Percentiles rank a stretch among this genome's conserved stretches.
phyloP scores from a whole-genome alignment of 1,139 yeast species.

The Magnusiomyces clavatus region DNA sequence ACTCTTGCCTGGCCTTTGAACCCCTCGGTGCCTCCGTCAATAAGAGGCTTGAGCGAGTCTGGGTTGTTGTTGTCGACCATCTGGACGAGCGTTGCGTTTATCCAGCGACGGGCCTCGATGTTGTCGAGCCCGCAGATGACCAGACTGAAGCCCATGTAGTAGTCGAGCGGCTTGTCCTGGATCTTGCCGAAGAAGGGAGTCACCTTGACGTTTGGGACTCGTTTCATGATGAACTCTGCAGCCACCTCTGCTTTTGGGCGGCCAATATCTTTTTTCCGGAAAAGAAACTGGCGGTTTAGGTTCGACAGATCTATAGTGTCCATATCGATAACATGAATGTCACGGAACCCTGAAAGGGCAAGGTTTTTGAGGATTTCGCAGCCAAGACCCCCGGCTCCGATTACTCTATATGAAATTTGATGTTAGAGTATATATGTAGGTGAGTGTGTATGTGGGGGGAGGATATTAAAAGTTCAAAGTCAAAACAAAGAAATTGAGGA shows the following conservation, averaged over 20 bases:
- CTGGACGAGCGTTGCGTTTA: slow-evolving; percentile 64
- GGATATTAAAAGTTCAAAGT: too few species aligned
- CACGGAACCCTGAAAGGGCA: slow-evolving; percentile 65
- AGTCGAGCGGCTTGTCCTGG: slow-evolving; percentile 60
- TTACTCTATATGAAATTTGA: slow-evolving; percentile 29
- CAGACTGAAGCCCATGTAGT: slow-evolving; percentile 60
- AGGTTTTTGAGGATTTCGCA: slow-evolving; percentile 86
- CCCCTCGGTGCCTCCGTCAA: slow-evolving; percentile 97
- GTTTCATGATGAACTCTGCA: slow-evolving; percentile 46
- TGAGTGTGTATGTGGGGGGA: too few species aligned
- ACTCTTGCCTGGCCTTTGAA: slow-evolving; percentile 88
- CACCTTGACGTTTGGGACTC: slow-evolving; percentile 44
- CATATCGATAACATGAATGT: slow-evolving; percentile 85
- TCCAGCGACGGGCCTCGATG: slow-evolving; percentile 88
- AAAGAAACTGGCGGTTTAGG: slow-evolving; percentile 82
- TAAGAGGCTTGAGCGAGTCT: slow-evolving; percentile 61
- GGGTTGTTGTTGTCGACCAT: slow-evolving; percentile 49
- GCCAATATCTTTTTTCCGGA: slow-evolving; percentile 68
- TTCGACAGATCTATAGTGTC: slow-evolving; percentile 90
- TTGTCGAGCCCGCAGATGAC: slow-evolving; percentile 86
- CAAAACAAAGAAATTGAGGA: not conserved
- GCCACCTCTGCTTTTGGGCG: slow-evolving; percentile 76
- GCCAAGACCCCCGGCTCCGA: slow-evolving; percentile 96
- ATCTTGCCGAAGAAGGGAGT: slow-evolving; percentile 57
- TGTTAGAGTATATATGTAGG: too few species aligned